These are phyloP conservation scores for Rhypophila decipiens DNA, from an alignment of 495 filamentous ascomycete genomes.

Conservation along the genomic window DNA sequence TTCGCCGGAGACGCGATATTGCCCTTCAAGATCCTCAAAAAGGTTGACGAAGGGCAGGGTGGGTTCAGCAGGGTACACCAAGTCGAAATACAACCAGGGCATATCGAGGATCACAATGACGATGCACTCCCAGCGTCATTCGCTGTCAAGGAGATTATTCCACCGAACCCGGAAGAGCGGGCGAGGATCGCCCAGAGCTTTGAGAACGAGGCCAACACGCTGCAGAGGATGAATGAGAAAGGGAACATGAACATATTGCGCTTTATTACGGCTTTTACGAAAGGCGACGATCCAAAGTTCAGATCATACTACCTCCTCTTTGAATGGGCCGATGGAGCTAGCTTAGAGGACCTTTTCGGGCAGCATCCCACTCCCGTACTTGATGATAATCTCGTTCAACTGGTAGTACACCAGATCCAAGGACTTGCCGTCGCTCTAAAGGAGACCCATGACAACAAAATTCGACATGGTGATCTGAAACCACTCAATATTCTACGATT, in stretches of 20 bases:
- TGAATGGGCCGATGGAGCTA: slow-evolving; percentile 22
- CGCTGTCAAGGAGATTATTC: slow-evolving; percentile 10
- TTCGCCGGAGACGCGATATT: slow-evolving; percentile 3
- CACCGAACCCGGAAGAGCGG: slow-evolving; percentile 1
- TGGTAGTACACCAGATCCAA: too few relatives aligned
- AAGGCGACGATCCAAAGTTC: not conserved
- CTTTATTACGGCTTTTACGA: slow-evolving; percentile 16
- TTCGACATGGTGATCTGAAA: too few relatives aligned
- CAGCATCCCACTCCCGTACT: too few relatives aligned
- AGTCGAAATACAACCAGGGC: slow-evolving; percentile 6
- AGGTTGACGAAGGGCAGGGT: not conserved
- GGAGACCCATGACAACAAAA: too few relatives aligned
- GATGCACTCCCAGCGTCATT: slow-evolving; percentile 4
- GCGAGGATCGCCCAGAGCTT: not conserved
- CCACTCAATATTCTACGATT: too few relatives aligned
- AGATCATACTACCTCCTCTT: slow-evolving; percentile 18
- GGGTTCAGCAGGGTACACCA: slow-evolving; percentile 12
- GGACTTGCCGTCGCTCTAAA: too few relatives aligned
- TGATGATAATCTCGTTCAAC: too few relatives aligned
- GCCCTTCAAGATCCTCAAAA: slow-evolving; percentile 3
- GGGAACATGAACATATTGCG: slow-evolving; percentile 11
- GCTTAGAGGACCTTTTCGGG: slow-evolving; percentile 18
- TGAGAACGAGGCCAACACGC: slow-evolving; percentile 5
- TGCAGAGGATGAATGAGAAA: slow-evolving; percentile 10
- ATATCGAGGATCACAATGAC: too few relatives aligned